Percentiles rank a stretch among this genome's conserved stretches.
Conservation (phyloP, 805 yeast genomes). For the Wickerhamiella sergipiensis region DNA sequence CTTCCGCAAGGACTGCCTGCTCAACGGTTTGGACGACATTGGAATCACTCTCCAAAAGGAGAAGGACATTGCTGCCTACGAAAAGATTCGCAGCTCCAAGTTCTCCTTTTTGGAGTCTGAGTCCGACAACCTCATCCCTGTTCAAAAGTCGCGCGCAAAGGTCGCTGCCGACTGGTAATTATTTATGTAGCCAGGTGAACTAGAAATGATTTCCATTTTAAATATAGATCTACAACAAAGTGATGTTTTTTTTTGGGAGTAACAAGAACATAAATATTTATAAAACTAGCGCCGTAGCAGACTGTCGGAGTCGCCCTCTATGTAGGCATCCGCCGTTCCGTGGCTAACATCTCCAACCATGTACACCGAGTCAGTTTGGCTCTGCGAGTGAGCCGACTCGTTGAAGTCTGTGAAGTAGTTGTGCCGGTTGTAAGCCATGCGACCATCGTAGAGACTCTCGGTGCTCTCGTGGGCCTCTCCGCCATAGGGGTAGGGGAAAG, state of each 20-base stretch:
- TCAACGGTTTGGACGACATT: constrained; percentile 93
- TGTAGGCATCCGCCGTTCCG: neutral
- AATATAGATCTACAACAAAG: too few species aligned
- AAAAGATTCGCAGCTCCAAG: constrained; percentile 57
- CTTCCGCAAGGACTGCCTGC: constrained; percentile 87
- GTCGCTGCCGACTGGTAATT: constrained; percentile 1
- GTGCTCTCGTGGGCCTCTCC: neutral
- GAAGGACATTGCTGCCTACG: constrained; percentile 57
- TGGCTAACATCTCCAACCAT: neutral
- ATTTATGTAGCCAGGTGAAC: neutral
- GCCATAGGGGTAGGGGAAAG: neutral
- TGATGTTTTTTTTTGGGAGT: too few species aligned
- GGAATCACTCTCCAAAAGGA: constrained; percentile 90
- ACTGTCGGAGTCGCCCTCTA: neutral
- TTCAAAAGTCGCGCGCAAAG: neutral
- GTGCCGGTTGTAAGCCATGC: neutral
- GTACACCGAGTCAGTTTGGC: neutral
- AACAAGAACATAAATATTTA: neutral
- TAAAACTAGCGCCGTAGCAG: neutral
- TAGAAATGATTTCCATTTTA: neutral
- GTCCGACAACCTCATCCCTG: constrained; percentile 24
- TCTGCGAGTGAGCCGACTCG: neutral
- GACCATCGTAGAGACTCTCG: neutral
- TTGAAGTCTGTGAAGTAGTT: neutral
- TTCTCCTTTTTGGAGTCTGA: constrained; percentile 94